These are phyloP conservation scores for Pichia kluyveri DNA, from an alignment of 805 yeast genomes.

Conservation along the genomic window DNA sequence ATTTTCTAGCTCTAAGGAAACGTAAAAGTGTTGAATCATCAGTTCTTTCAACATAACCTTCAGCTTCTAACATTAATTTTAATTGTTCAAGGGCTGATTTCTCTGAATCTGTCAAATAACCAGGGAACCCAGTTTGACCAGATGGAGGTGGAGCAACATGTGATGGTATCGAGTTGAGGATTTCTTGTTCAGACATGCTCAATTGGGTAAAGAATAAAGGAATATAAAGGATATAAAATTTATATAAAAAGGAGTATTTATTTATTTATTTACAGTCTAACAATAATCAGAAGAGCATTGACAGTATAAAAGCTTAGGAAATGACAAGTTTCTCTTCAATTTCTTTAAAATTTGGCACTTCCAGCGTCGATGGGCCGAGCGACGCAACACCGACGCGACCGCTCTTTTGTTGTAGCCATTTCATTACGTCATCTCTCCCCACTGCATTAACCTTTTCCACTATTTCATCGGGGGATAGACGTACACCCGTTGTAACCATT, in stretches of 20 bases:
- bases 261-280: too few species aligned
- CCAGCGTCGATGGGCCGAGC: slow-evolving; percentile 61
- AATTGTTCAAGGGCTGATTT: slow-evolving; percentile 48
- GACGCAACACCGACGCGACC: slow-evolving; percentile 79
- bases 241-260: background rate
- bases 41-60: slow-evolving; percentile 66
- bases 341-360: background rate
- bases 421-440: slow-evolving; percentile 66
- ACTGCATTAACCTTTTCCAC: slow-evolving; percentile 70
- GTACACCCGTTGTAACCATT: slow-evolving; percentile 83
- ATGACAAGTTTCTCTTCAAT: background rate
- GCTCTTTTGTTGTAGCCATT: slow-evolving; percentile 82
- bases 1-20: slow-evolving; percentile 91
- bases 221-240: background rate
- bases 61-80: slow-evolving; percentile 45
- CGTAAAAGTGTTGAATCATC: slow-evolving; percentile 83
- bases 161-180: slow-evolving; percentile 28
- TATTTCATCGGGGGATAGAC: slow-evolving; percentile 66
- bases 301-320: too few species aligned
- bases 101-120: slow-evolving; percentile 67
- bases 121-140: slow-evolving; percentile 68
- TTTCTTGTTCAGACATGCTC: slow-evolving; percentile 16
- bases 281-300: background rate
- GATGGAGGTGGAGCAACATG: slow-evolving; percentile 44
- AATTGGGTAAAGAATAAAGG: background rate